A percentile compares a stretch with the other conserved stretches of the same genome.
These are phyloP conservation scores for Zygnema circumcarinatum DNA, from an alignment of 139 green algal genomes.

Conservation along the genomic window DNA sequence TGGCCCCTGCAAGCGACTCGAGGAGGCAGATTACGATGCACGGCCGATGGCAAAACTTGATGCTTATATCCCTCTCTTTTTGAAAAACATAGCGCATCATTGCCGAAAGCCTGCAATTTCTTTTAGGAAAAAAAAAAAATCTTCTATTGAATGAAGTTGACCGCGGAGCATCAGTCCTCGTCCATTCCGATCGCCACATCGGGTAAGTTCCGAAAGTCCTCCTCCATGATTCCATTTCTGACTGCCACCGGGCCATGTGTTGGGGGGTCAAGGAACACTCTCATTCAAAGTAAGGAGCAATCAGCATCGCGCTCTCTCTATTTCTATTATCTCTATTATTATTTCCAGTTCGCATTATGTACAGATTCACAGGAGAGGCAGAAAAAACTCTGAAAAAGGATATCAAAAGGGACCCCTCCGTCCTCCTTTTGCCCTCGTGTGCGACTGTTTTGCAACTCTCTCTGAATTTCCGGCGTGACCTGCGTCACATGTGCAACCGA, in stretches of 20 bases:
- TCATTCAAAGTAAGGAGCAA: conserved; percentile 17
- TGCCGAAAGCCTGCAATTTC: neutral
- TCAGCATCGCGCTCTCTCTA: neutral
- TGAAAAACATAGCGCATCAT: conserved; percentile 7
- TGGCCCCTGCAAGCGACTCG: neutral
- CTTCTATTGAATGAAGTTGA: too few relatives aligned
- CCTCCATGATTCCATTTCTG: conserved; percentile 30
- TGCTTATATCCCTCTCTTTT: neutral
- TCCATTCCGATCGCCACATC: conserved; percentile 45
- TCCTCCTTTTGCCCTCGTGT: conserved; percentile 34
- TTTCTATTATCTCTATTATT: too few relatives aligned
- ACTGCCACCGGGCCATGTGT: conserved; percentile 19
- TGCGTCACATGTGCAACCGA: too few relatives aligned
- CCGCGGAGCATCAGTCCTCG: conserved; percentile 18
- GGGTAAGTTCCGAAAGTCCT: conserved; percentile 44
- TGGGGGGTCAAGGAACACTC: neutral
- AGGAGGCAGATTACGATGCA: neutral
- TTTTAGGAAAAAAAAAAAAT: conserved; percentile 9
- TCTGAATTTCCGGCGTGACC: conserved; percentile 85
- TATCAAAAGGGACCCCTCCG: conserved; percentile 18
- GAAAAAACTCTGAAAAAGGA: conserved; percentile 41
- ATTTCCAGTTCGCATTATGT: too few relatives aligned
- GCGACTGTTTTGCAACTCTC: conserved; percentile 81
- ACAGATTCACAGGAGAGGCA: too few relatives aligned
- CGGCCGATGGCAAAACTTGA: neutral